Evolutionary conservation across 495 filamentous ascomycete species (phyloP), one percentile per base, ranked within the genome.

Genomic region (Daldinia grandis): DNA sequence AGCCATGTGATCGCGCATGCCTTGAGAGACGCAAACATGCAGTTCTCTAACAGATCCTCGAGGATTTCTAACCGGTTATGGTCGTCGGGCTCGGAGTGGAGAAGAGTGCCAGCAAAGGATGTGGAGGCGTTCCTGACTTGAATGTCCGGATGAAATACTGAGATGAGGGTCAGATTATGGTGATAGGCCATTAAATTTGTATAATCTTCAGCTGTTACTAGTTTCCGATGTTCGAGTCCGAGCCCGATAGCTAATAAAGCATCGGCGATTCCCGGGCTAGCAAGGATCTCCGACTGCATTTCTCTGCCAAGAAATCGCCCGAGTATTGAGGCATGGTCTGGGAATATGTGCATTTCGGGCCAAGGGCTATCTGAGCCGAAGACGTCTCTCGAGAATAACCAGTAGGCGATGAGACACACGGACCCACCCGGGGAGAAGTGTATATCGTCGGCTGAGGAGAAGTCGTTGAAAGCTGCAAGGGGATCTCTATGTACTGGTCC

Each of bases 1-100:
- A 98, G 80, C 92, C 96, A 98, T 25, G 87, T 86, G 10, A 98
- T 86, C 0, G 94, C 94, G 59, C 88, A 89, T 14, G 91, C 93
- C 69, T 93, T 93, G 49, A 95, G 85, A 2, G 91, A 86, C 25
- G 92, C 86, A 74, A 88, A 92, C 5, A 90, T 89, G 70, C 90
- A 92, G 67, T 97, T 87, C 77, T 95, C 90, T 28, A 98, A 83
- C 3, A 95, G 90, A 51, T 92, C 89, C 47, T 88, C 85, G 10
- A 98, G 90, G 63, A 97, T 91, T 4, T 89, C 86, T 42, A 96
- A 85, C 1, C 93, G 86, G 30, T 87, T 84, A 0, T 86, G 77
- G 47, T 91, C 86, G 1, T 88, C 87, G 1, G 94, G 93, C 72
- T 98, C 89, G 21, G 87, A 85, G 77, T 93, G 92, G 1, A 98